Evolutionary conservation across 2,329 filamentous ascomycete species (phyloP), one percentile per base, ranked within the genome.

Genomic region (Monosporascus ibericus): DNA sequence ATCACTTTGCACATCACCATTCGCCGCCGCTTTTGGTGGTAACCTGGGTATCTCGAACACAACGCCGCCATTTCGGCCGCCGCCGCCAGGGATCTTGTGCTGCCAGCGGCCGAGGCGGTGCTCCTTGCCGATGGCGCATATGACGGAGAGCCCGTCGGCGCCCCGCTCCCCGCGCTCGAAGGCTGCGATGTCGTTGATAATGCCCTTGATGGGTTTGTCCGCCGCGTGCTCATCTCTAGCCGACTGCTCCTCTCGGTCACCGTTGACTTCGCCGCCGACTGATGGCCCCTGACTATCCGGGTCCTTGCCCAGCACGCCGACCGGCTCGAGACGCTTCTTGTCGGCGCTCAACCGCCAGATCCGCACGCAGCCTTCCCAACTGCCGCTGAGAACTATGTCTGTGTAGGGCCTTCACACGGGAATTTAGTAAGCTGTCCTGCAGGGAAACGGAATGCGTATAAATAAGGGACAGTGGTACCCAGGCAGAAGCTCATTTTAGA

Each of bases 321-420:
- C 70, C 0, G 82, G 72, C 63, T 94, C 85, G 44, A 99, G 80
- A 58, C 79, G 84, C 68, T 82, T 83, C 72, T 92, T 94, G 68
- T 96, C 92, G 42, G 89, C 83, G 50, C 85, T 87, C 20, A 99
- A 78, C 55, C 80, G 84, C 94, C 94, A 99, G 5, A 86, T 86
- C 48, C 92, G 80, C 53, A 99, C 79, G 69, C 82, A 85, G 2
- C 94, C 94, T 66, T 95, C 94, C 92, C 92, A 99, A 70, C 90
- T 96, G 34, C 92, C 94, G 59, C 86, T 95, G 48, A 99, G 76
- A 52, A 99, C 83, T 48, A 96, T 75, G 64, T 99, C 91, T 5
- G 90, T 92, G 68, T 92, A 96, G 0, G 94, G 92, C 48, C 42
- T 46, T 14, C 22, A 18, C 4, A 5, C 22, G 6, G 24, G 14